A percentile compares a stretch with the other conserved stretches of the same genome.
Evolutionary conservation across 768 basidiomycete species (phyloP).

Genomic region (Pleurotus citrinopileatus): DNA sequence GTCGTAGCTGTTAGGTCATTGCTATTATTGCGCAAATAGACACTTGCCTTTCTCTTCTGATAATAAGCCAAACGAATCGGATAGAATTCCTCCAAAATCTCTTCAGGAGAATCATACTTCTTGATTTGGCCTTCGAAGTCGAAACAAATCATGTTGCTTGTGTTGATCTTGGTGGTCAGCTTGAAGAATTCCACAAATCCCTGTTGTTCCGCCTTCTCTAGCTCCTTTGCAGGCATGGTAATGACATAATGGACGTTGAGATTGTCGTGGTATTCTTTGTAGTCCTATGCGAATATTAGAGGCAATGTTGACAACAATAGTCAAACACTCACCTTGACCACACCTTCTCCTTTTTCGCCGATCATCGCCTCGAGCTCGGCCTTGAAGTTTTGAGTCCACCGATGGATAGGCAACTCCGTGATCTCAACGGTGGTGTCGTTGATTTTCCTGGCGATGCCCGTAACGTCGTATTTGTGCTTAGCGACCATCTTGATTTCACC

Average conservation of each 20-base stretch:
- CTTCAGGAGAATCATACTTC: conserved; percentile 86
- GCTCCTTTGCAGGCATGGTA: conserved; percentile 73
- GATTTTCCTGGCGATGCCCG: conserved; percentile 70
- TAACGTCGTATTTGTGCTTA: conserved; percentile 85
- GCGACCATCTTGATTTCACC: conserved; percentile 78
- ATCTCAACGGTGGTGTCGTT: conserved; percentile 92
- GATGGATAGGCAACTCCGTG: conserved; percentile 91
- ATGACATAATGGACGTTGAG: conserved; percentile 87
- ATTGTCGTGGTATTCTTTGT: conserved; percentile 95
- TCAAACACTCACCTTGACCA: conserved; percentile 66
- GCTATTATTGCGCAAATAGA: not conserved
- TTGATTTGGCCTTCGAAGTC: conserved; percentile 95
- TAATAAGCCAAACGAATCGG: conserved; percentile 86
- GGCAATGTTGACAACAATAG: not conserved
- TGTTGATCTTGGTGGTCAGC: conserved; percentile 77
- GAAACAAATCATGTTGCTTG: conserved; percentile 98
- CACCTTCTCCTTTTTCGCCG: conserved; percentile 72
- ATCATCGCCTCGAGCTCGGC: conserved; percentile 88
- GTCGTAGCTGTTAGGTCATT: conserved; percentile 6
- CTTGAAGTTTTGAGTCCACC: conserved; percentile 94
- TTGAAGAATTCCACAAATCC: conserved; percentile 93
- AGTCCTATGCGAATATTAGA: conserved; percentile 74
- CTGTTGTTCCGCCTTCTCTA: conserved; percentile 86
- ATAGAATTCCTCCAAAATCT: conserved; percentile 92
- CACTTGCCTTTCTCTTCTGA: conserved; percentile 87